A percentile compares a stretch with the other conserved stretches of the same genome.
Evolutionary conservation across 208 protist genomes (phyloP).

Genomic region (Wallacemonas collosoma): DNA sequence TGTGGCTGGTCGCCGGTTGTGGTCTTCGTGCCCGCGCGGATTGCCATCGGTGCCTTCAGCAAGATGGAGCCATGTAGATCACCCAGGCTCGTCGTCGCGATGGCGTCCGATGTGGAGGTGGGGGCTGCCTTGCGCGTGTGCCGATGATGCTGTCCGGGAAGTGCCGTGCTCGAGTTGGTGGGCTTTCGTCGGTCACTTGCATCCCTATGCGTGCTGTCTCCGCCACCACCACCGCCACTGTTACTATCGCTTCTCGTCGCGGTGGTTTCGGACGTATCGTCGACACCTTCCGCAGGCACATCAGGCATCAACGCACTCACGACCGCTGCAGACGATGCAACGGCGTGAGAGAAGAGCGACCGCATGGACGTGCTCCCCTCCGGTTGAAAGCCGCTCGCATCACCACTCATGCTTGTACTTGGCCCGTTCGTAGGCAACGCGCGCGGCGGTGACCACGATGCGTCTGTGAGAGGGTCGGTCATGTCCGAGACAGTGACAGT

Average conservation of each 20-base stretch:
- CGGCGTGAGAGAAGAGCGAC: neutral
- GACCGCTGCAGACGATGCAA: conserved; percentile 3
- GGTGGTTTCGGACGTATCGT: neutral
- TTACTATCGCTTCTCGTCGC: neutral
- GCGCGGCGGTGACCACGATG: no score
- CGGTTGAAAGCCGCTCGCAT: neutral
- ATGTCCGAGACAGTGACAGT: no score
- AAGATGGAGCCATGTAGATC: conserved; percentile 41
- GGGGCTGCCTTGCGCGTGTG: neutral
- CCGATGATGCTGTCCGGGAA: neutral
- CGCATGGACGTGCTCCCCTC: neutral
- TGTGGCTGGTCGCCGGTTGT: neutral
- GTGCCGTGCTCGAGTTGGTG: conserved; percentile 6
- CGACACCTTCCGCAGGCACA: neutral
- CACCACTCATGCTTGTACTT: no score
- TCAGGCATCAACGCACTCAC: conserved; percentile 8
- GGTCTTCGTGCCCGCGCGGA: conserved; percentile 1
- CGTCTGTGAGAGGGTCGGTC: no score
- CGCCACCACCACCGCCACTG: neutral
- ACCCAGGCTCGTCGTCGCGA: conserved; percentile 14
- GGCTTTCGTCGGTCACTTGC: neutral
- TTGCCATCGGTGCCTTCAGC: conserved; percentile 25
- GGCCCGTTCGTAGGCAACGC: no score
- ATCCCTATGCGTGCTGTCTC: neutral
- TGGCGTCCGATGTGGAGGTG: conserved; percentile 11